Base-by-base conservation (phyloP, 805 yeast species). In the Lachancea sp. region DNA sequence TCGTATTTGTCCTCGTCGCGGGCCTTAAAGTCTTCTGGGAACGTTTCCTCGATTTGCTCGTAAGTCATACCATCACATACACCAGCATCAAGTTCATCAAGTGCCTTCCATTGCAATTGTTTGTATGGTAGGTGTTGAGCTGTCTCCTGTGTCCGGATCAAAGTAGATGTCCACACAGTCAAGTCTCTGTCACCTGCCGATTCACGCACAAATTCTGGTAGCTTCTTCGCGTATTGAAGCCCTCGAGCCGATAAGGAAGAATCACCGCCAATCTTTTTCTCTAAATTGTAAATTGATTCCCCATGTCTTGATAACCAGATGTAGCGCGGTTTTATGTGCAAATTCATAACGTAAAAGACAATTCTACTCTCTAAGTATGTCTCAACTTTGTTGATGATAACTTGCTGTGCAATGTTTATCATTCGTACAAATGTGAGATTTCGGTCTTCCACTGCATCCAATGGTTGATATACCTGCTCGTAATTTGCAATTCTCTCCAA, bases 251-350 rank as follows among this genome's bases (percentile, higher is more conserved):
- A 80, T 40, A 90, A 69, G 51, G 80, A 75, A 2, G 96, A 84
- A 66, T 90, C 96, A 16, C 97, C 98, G 24, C 98, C 98, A 48
- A 92, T 85, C 62, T 87, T 87, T 22, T 97, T 97, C 36, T 88
- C 88, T 43, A 92, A 71, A 61, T 92, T 92, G 66, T 81, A 92
- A 58, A 79, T 80, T 2, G 95, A 83, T 65, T 92, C 98, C 20
- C 98, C 98, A 56, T 92, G 98, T 52, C 98, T 77, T 36, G 95
- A 85, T 36, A 92, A 71, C 90, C 95, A 92, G 46, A 92, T 88
- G 48, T 82, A 75, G 47, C 97, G 75, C 20, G 96, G 96, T 59
- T 86, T 85, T 52, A 88, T 84, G 61, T 89, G 97, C 51, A 92
- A 68, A 57, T 92, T 92, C 96, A 92, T 89, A 30, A 92, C 86